A percentile compares a stretch with the other conserved stretches of the same genome.
Evolutionary conservation across 345 rosid genomes (phyloP).

Genomic region (Boechera divaricarpa): DNA sequence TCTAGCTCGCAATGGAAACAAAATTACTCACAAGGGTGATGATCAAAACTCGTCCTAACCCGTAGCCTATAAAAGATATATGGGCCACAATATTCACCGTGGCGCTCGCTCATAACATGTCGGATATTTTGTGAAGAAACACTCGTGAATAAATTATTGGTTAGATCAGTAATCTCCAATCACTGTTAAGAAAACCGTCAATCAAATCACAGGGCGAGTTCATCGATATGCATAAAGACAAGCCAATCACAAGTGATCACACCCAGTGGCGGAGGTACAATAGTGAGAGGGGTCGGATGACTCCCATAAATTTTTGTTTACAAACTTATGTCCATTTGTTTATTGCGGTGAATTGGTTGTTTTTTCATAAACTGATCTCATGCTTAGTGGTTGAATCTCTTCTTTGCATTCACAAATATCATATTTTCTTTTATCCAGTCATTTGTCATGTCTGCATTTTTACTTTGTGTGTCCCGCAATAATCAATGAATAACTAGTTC

Average conservation of each 20-base stretch:
- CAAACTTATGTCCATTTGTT: no score
- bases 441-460: no score
- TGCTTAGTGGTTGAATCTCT: no score
- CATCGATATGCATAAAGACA: not conserved
- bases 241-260: constrained; percentile 8
- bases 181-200: not conserved
- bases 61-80: not conserved
- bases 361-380: no score
- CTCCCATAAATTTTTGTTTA: no score
- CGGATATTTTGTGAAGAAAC: not conserved
- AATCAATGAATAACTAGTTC: no score
- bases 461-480: no score
- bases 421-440: no score
- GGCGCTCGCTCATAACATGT: not conserved
- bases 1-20: not conserved
- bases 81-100: not conserved
- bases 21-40: not conserved
- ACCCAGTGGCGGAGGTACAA: no score
- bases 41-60: constrained; percentile 1
- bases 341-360: no score
- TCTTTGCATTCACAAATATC: no score
- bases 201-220: not conserved
- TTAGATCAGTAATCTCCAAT: not conserved
- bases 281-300: no score
- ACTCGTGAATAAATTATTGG: not conserved